These are phyloP conservation scores for Copromyces sp. DNA, from an alignment of 495 filamentous ascomycete species.

Conservation along the genomic window DNA sequence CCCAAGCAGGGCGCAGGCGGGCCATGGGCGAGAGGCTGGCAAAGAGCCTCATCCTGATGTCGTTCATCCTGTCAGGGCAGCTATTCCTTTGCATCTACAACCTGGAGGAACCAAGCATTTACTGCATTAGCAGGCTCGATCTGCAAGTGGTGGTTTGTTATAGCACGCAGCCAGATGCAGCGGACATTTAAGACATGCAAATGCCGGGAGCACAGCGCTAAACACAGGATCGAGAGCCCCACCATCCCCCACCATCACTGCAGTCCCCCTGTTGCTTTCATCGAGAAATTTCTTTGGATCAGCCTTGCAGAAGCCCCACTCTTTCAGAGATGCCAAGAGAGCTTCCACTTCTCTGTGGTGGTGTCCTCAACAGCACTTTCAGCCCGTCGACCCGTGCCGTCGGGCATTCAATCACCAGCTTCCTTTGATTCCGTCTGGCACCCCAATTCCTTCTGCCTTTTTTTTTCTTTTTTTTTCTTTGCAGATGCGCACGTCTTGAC, in stretches of 20 bases:
- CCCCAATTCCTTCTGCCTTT: not conserved
- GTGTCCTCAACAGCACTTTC: not conserved
- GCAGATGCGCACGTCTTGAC: not conserved
- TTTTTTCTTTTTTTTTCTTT: not conserved
- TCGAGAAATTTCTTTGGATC: constrained; percentile 5
- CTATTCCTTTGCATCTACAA: not conserved
- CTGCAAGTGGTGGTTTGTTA: not conserved
- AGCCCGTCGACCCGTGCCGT: not conserved
- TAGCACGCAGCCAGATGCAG: not conserved
- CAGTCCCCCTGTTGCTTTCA: not conserved
- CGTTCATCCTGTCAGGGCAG: not conserved
- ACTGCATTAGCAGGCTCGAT: not conserved
- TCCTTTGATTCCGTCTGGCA: not conserved
- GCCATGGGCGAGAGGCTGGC: not conserved
- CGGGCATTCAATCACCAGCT: not conserved
- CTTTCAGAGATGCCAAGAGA: not conserved
- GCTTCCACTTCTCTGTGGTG: not conserved
- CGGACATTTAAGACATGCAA: not conserved
- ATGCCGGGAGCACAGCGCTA: not conserved
- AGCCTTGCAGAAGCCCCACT: constrained; percentile 2
- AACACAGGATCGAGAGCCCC: not conserved
- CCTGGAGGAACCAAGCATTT: not conserved
- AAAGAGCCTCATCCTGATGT: not conserved
- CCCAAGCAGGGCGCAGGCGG: not conserved
- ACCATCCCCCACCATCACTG: not conserved